These are phyloP conservation scores for Schwanniomyces pseudopolymorphus DNA, from an alignment of 805 yeast species.

Conservation along the genomic window DNA sequence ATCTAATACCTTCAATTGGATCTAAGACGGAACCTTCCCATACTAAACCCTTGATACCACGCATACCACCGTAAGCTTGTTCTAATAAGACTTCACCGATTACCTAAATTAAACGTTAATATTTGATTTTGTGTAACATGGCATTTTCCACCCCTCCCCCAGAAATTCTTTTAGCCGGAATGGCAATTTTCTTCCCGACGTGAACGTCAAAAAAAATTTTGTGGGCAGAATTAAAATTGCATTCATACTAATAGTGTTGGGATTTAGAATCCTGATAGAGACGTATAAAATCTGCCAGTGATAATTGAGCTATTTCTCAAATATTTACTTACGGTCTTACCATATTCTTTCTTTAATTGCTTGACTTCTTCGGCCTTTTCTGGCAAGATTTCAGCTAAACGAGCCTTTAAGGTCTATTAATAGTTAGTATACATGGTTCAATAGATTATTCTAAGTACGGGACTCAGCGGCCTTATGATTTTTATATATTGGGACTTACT, in stretches of 20 bases:
- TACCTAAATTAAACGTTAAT: constrained; percentile 26
- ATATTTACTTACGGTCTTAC: constrained; percentile 61
- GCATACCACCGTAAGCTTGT: constrained; percentile 71
- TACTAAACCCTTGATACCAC: constrained; percentile 70
- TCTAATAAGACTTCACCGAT: constrained; percentile 46
- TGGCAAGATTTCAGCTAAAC: constrained; percentile 90
- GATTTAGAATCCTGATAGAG: background rate
- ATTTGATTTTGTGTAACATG: constrained; percentile 5
- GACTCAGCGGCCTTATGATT: background rate
- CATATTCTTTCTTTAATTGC: constrained; percentile 86
- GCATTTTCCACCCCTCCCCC: constrained; percentile 1
- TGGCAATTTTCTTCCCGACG: background rate
- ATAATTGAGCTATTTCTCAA: too few relatives aligned
- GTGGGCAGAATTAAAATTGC: background rate
- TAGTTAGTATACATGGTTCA: background rate
- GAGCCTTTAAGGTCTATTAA: constrained; percentile 77
- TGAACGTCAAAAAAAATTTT: background rate
- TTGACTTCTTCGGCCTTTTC: constrained; percentile 89
- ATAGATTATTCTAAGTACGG: background rate
- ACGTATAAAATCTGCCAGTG: too few relatives aligned
- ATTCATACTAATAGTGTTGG: background rate
- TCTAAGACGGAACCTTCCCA: constrained; percentile 83
- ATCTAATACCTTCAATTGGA: constrained; percentile 72
- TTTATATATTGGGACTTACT: constrained; percentile 14
- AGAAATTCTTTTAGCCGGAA: background rate